Evolutionary conservation across 176 grass and related monocot genomes (phyloP), one percentile per base, ranked within the genome.

Genomic region (Oropetium thomaeum): DNA sequence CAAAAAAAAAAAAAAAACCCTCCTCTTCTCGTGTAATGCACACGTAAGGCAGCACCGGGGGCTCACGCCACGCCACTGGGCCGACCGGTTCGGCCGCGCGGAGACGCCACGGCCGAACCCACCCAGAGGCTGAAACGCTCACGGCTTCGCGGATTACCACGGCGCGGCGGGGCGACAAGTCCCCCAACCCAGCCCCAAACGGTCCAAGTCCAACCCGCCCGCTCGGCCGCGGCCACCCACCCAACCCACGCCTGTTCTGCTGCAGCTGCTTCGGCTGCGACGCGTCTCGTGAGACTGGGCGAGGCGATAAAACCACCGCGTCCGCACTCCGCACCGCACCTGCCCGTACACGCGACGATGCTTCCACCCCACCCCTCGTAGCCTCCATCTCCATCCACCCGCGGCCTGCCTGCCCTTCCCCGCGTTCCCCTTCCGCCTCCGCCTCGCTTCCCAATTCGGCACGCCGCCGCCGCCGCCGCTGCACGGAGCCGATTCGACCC

Each of bases 221-320:
- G 14, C 27, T 43, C 45, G 15, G 45, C 45, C 45, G 17, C 45
- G 45, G 45, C 45, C 45, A 49, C 45, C 45, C 16, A 41, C 40
- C 79, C 80, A 42, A n/a, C 32, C 16, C 27, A 26, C 71, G 16
- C 41, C 69, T 27, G 52, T 10, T 8, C 41, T 49, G n/a, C n/a
- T n/a, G n/a, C n/a, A n/a, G n/a, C 23, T 12, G 22, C 22, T 55
- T 13, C 22, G 12, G 53, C 53, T 25, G 52, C 22, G 3, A 57
- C 51, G 41, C 45, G 60, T 44, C 80, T 27, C 37, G 80, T 75
- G 60, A 58, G 28, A 54, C 12, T 16, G 17, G 42, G 73, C 19
- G 34, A 74, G 38, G 85, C 85, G 79, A 74, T 87, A 87, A 82
- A 83, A 71, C 53, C 67, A 78, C 73, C 62, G 76, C 83, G 76